Base-by-base conservation (phyloP, 805 yeast genomes). In the Lachancea dasiensis region DNA sequence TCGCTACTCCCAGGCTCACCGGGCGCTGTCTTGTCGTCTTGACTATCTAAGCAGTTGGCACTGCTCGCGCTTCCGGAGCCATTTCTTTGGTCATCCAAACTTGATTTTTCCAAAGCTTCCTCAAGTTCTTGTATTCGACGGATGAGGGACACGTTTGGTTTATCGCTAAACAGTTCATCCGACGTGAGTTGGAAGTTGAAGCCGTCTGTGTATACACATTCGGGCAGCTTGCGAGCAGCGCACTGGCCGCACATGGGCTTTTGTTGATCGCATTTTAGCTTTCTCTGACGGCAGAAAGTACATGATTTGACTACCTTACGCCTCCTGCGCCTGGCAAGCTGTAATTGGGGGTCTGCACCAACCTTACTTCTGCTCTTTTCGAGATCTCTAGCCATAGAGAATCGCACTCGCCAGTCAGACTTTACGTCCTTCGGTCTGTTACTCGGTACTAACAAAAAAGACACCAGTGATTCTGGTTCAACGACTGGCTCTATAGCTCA, bases 191-290 rank as follows among this genome's bases (percentile, higher is more conserved):
- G 46, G 39, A 40, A 51, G 36, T 46, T 53, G 45, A 41, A 51
- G 3, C 39, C 48, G 14, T 50, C 52, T 1, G 51, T 43, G 43
- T 57, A 57, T 2, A 55, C 26, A 42, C 62, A 57, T 16, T 48
- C 46, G 3, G 58, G 54, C 27, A 55, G 38, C 13, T 50, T 43
- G 43, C 68, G 65, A 9, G 53, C 43, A 9, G 50, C 31, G 46
- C 79, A 73, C 31, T 65, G 65, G 5, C 62, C 58, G 43, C 72
- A 66, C 41, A 49, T 50, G n/a, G 70, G 68, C 40, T 60, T 63
- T 25, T 58, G 56, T 45, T 74, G 75, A 49, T 77, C 81, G 57
- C 84, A 77, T 62, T 77, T 77, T 63, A 78, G 68, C 61, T 78
- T 79, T 49, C 82, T 69, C 44, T 72, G 69, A 35, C 83, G 67